phyloP scores from a whole-genome alignment of 352 stramenopile genomes.

The Pythium dissimile region DNA sequence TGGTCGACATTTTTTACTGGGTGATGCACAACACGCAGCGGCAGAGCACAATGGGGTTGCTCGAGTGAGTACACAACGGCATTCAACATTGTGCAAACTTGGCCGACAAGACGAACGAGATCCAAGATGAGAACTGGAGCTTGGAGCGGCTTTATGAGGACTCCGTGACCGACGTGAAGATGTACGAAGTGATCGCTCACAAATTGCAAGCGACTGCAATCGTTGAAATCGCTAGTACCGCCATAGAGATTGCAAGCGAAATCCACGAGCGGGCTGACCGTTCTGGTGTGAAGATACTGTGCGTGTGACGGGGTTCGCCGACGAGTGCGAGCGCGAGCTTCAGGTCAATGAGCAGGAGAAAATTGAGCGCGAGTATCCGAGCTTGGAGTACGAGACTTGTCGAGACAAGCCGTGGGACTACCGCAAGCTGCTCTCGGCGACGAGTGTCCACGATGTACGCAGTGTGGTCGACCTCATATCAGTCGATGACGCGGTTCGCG shows the following conservation, averaged over 20 bases:
- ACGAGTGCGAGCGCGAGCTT: slow-evolving; percentile 54
- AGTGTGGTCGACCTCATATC: background rate
- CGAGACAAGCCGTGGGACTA: slow-evolving; percentile 29
- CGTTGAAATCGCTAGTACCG: background rate
- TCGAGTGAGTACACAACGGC: slow-evolving; percentile 76
- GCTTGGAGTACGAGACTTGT: background rate
- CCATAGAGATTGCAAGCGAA: background rate
- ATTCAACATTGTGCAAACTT: slow-evolving; percentile 46
- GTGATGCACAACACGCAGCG: slow-evolving; percentile 80
- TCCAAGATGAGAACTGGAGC: slow-evolving; percentile 28
- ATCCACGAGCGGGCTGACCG: slow-evolving; percentile 12
- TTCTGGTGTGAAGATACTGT: slow-evolving; percentile 37
- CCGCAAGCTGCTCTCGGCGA: background rate
- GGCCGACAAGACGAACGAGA: slow-evolving; percentile 16
- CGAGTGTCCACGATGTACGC: background rate
- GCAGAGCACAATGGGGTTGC: slow-evolving; percentile 46
- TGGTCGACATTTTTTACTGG: slow-evolving; percentile 62
- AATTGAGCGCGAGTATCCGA: slow-evolving; percentile 14
- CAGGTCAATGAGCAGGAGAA: slow-evolving; percentile 38
- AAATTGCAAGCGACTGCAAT: background rate
- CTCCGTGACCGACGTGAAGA: background rate
- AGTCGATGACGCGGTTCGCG: background rate
- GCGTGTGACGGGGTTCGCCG: slow-evolving; percentile 29
- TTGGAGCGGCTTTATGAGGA: background rate
- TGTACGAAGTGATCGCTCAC: background rate